Evolutionary conservation across 306 rosid species (phyloP).

Genomic region (Dryas alaskensis): DNA sequence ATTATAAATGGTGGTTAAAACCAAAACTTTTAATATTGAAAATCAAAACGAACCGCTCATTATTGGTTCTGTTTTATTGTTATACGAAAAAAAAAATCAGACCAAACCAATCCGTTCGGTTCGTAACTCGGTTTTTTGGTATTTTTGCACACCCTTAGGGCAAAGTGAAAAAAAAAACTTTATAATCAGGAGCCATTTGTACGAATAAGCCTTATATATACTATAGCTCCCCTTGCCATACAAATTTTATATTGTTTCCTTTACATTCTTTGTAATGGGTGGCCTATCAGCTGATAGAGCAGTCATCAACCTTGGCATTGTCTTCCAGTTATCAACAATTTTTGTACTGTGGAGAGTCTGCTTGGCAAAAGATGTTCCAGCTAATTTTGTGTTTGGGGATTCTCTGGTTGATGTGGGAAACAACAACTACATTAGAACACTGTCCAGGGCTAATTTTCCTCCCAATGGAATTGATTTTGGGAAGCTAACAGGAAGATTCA

Average conservation of each 20-base stretch:
- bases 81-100: too few relatives aligned
- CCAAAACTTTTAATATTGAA: too few relatives aligned
- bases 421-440: slow-evolving; percentile 55
- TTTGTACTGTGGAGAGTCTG: slow-evolving; percentile 28
- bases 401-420: slow-evolving; percentile 70
- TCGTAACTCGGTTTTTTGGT: too few relatives aligned
- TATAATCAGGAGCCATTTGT: too few relatives aligned
- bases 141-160: too few relatives aligned
- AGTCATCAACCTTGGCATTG: slow-evolving; percentile 14
- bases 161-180: too few relatives aligned
- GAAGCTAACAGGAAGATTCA: slow-evolving; percentile 62
- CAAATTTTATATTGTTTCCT: not conserved
- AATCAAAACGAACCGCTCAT: too few relatives aligned
- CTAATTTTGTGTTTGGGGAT: slow-evolving; percentile 73
- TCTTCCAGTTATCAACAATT: slow-evolving; percentile 14
- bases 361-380: slow-evolving; percentile 37
- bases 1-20: too few relatives aligned
- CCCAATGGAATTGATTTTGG: slow-evolving; percentile 78
- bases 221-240: too few relatives aligned
- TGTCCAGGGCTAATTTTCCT: slow-evolving; percentile 48
- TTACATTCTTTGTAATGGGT: slow-evolving; percentile 31
- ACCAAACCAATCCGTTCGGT: too few relatives aligned
- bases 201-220: too few relatives aligned
- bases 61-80: too few relatives aligned
- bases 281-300: slow-evolving; percentile 19